Percentiles rank a stretch among this genome's conserved stretches.
Conservation (phyloP, 176 grass and related monocot species). For the Oryza officinalis region DNA sequence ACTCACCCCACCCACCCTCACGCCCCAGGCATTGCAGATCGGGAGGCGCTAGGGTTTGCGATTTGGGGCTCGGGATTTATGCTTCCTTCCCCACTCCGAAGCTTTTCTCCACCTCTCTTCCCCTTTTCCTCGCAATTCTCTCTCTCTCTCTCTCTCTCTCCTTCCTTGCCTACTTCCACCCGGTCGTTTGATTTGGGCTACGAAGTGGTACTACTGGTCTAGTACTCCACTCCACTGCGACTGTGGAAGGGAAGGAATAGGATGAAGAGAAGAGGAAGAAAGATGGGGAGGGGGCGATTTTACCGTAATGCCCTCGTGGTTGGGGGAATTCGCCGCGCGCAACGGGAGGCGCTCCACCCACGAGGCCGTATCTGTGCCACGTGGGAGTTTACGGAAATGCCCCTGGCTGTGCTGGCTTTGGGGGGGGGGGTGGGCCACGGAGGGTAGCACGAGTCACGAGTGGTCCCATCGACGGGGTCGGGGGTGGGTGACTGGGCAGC, state of each 20-base stretch:
- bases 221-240: constrained; percentile 20
- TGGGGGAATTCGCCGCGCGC: neutral
- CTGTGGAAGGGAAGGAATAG: constrained; percentile 15
- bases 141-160: constrained; percentile 6
- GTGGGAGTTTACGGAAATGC: constrained; percentile 37
- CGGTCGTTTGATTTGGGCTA: constrained; percentile 46
- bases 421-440: neutral
- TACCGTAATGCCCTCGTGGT: constrained; percentile 32
- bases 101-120: neutral
- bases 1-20: constrained; percentile 8
- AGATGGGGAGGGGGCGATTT: constrained; percentile 6
- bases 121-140: no score
- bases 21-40: constrained; percentile 50
- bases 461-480: constrained; percentile 28
- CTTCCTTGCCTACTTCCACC: constrained; percentile 8
- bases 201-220: constrained; percentile 26
- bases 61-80: constrained; percentile 34
- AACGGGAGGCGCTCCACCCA: constrained; percentile 26
- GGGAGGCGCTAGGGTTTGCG: constrained; percentile 48
- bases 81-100: constrained; percentile 19
- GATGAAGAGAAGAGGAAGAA: neutral
- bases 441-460: constrained; percentile 36
- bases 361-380: constrained; percentile 7
- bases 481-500: constrained; percentile 22
- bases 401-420: constrained; percentile 12